Evolutionary conservation across 495 filamentous ascomycete genomes (phyloP).

Genomic region (Penicillium taxi): DNA sequence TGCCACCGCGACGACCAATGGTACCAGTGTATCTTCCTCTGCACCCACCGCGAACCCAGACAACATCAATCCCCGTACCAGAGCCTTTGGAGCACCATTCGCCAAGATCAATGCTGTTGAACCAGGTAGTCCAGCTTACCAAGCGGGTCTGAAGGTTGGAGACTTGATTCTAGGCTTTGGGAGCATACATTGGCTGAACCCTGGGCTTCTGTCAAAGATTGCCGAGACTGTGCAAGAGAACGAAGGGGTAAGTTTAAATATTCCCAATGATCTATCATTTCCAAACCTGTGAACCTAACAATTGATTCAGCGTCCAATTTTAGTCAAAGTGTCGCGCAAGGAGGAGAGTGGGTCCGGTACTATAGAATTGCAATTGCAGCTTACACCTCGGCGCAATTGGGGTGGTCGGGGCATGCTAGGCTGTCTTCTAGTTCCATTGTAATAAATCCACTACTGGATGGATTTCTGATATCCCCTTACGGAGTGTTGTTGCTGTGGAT

Average conservation of each 20-base stretch:
- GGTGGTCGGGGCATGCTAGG: slow-evolving; percentile 82
- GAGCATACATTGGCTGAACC: slow-evolving; percentile 67
- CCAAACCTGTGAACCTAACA: slow-evolving; percentile 9
- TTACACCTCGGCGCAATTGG: slow-evolving; percentile 74
- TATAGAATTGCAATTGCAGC: slow-evolving; percentile 54
- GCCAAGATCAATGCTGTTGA: slow-evolving; percentile 85
- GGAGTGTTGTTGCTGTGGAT: too few species aligned
- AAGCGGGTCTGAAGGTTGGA: slow-evolving; percentile 75
- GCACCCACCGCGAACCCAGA: slow-evolving; percentile 13
- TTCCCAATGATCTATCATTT: too few species aligned
- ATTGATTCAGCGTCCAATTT: slow-evolving; percentile 47
- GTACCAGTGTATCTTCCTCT: slow-evolving; percentile 19
- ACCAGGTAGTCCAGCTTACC: slow-evolving; percentile 67
- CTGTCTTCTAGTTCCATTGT: slow-evolving; percentile 77
- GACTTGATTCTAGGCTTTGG: slow-evolving; percentile 83
- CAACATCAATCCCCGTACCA: slow-evolving; percentile 18
- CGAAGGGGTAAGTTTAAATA: slow-evolving; percentile 82
- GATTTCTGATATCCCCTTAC: too few species aligned
- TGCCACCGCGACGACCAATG: slow-evolving; percentile 18
- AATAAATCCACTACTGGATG: too few species aligned
- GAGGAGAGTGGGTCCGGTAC: slow-evolving; percentile 29
- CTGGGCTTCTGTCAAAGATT: slow-evolving; percentile 77
- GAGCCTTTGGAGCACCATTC: slow-evolving; percentile 60
- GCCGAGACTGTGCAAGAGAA: slow-evolving; percentile 77
- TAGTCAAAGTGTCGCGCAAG: slow-evolving; percentile 60